A percentile compares a stretch with the other conserved stretches of the same genome.
These are phyloP conservation scores for Artemisia argyi DNA, from an alignment of 129 eudicot genomes.

Conservation along the genomic window DNA sequence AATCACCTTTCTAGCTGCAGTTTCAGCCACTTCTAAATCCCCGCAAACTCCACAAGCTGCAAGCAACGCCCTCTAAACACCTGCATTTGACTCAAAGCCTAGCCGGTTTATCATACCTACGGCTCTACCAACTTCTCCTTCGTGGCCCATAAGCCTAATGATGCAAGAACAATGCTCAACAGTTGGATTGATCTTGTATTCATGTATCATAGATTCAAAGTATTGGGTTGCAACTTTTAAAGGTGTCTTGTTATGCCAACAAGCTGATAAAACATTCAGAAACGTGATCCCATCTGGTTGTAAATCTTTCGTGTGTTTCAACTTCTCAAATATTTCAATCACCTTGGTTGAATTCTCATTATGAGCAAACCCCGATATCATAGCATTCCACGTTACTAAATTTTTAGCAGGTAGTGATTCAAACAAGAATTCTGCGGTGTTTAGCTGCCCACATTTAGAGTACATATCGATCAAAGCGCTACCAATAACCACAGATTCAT, in stretches of 20 bases:
- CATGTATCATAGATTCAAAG: constrained; percentile 59
- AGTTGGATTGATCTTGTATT: constrained; percentile 48
- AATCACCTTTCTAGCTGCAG: constrained; percentile 59
- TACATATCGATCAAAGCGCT: constrained; percentile 78
- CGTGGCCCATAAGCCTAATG: constrained; percentile 71
- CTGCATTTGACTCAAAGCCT: constrained; percentile 48
- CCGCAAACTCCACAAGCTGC: constrained; percentile 67
- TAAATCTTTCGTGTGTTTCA: constrained; percentile 41
- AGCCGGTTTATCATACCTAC: constrained; percentile 51
- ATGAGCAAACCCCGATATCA: constrained; percentile 79
- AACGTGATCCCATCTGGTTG: constrained; percentile 75
- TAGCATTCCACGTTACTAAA: constrained; percentile 68
- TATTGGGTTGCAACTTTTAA: constrained; percentile 46
- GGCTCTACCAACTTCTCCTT: constrained; percentile 61
- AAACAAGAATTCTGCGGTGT: constrained; percentile 51
- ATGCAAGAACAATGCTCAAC: constrained; percentile 70
- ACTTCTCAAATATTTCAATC: constrained; percentile 44
- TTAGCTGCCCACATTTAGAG: constrained; percentile 62
- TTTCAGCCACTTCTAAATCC: constrained; percentile 57
- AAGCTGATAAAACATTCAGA: constrained; percentile 62
- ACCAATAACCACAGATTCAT: constrained; percentile 56
- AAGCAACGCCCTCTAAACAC: constrained; percentile 80
- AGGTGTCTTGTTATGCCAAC: constrained; percentile 62
- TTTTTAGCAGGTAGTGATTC: constrained; percentile 47
- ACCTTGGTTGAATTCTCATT: constrained; percentile 55